Conservation (phyloP, 768 basidiomycete species). For the Mycena metata region DNA sequence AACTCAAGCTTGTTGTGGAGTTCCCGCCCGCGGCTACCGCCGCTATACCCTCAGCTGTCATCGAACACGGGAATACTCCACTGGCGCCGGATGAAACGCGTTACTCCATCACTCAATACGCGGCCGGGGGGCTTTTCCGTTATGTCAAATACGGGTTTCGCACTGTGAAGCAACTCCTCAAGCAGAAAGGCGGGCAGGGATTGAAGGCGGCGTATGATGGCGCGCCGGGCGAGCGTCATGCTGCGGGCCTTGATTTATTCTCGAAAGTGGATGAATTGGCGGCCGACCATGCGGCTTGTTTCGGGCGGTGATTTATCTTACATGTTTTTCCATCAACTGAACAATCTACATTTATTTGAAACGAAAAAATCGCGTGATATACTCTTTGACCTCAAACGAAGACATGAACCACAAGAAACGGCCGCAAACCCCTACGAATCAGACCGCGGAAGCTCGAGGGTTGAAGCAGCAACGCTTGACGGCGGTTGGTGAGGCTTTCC, state of each 20-base stretch:
- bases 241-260: background rate
- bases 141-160: constrained; percentile 42
- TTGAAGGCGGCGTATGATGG: constrained; percentile 1
- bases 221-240: background rate
- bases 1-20: constrained; percentile 41
- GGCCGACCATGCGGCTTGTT: background rate
- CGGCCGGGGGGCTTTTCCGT: constrained; percentile 42
- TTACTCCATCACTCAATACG: constrained; percentile 45
- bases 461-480: no score
- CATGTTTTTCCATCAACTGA: background rate
- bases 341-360: no score
- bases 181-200: background rate
- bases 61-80: constrained; percentile 40
- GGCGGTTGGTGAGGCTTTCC: no score
- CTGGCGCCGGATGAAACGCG: constrained; percentile 37
- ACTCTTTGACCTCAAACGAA: no score
- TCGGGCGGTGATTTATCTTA: background rate
- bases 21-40: constrained; percentile 40
- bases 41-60: constrained; percentile 41
- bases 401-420: no score
- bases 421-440: no score
- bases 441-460: no score
- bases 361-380: no score
- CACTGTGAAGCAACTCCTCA: constrained; percentile 9
- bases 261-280: constrained; percentile 11